These are phyloP conservation scores for Cutaneotrichosporon mucoides DNA, from an alignment of 1,284 basidiomycete species.

Conservation along the genomic window DNA sequence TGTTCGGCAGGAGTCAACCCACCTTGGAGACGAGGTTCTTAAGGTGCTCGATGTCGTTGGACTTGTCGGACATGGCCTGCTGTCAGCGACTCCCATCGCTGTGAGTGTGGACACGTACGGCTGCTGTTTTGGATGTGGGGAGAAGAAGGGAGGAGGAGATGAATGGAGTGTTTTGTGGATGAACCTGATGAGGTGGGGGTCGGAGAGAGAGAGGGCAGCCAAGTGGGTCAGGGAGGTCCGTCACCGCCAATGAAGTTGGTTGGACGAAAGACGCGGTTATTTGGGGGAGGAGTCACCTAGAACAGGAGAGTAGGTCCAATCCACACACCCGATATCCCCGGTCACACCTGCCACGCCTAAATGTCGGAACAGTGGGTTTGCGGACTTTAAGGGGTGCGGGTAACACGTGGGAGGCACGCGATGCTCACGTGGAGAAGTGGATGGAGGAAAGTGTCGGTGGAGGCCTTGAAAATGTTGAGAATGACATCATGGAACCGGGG, in stretches of 20 bases:
- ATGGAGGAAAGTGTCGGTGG: too few relatives aligned
- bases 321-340: too few relatives aligned
- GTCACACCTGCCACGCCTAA: too few relatives aligned
- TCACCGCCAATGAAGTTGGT: background rate
- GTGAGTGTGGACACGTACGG: background rate
- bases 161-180: background rate
- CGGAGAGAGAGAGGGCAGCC: background rate
- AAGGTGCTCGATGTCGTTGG: constrained; percentile 75
- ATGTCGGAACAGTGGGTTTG: too few relatives aligned
- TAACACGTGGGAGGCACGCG: too few relatives aligned
- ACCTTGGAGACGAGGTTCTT: constrained; percentile 75
- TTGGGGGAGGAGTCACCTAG: too few relatives aligned
- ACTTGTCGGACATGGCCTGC: constrained; percentile 17
- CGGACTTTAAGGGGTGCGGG: too few relatives aligned
- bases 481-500: too few relatives aligned
- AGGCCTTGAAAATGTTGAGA: too few relatives aligned
- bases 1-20: background rate
- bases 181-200: background rate
- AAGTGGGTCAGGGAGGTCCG: background rate
- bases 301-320: too few relatives aligned
- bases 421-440: too few relatives aligned
- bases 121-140: background rate
- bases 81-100: background rate
- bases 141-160: background rate
- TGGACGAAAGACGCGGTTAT: background rate